Percentiles rank a stretch among this genome's conserved stretches.
Conservation (phyloP, 108 stramenopile species). For the Pinguiococcus pyrenoidosus region DNA sequence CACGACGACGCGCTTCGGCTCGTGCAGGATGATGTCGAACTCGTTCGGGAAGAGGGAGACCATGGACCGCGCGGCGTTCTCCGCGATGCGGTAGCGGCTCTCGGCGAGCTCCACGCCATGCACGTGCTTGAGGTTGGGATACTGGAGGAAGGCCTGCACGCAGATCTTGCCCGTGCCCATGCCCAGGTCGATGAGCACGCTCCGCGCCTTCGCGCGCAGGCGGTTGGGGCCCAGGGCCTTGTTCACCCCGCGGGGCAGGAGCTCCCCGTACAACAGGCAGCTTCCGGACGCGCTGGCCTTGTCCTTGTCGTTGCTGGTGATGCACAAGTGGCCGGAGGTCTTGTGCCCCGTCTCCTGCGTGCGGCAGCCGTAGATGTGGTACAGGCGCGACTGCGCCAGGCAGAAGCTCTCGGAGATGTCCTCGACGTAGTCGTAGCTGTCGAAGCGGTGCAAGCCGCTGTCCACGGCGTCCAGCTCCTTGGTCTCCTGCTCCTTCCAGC, state of each 20-base stretch:
- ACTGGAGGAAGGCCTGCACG: slow-evolving; percentile 34
- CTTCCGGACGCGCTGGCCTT: neutral
- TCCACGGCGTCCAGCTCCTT: slow-evolving; percentile 12
- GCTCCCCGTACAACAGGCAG: slow-evolving; percentile 33
- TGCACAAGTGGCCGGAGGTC: slow-evolving; percentile 30
- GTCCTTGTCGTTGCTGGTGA: slow-evolving; percentile 23
- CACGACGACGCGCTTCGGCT: neutral
- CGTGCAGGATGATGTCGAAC: neutral
- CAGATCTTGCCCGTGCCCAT: slow-evolving; percentile 36
- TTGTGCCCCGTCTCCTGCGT: slow-evolving; percentile 34
- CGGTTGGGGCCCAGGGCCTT: slow-evolving; percentile 22
- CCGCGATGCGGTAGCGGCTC: slow-evolving; percentile 22
- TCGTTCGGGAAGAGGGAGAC: neutral
- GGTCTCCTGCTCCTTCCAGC: neutral
- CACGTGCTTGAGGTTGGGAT: slow-evolving; percentile 15
- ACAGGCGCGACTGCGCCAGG: slow-evolving; percentile 24
- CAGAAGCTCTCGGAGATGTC: slow-evolving; percentile 29
- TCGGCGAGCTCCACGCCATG: slow-evolving; percentile 31
- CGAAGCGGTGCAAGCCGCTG: slow-evolving; percentile 9
- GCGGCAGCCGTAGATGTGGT: slow-evolving; percentile 22
- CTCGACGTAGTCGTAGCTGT: slow-evolving; percentile 25
- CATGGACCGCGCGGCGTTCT: slow-evolving; percentile 2
- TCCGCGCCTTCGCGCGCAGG: slow-evolving; percentile 11
- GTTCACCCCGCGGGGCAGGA: slow-evolving; percentile 32
- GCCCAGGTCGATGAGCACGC: slow-evolving; percentile 25